phyloP scores from a whole-genome alignment of 2,329 filamentous ascomycete genomes.

The Talaromyces sp. region DNA sequence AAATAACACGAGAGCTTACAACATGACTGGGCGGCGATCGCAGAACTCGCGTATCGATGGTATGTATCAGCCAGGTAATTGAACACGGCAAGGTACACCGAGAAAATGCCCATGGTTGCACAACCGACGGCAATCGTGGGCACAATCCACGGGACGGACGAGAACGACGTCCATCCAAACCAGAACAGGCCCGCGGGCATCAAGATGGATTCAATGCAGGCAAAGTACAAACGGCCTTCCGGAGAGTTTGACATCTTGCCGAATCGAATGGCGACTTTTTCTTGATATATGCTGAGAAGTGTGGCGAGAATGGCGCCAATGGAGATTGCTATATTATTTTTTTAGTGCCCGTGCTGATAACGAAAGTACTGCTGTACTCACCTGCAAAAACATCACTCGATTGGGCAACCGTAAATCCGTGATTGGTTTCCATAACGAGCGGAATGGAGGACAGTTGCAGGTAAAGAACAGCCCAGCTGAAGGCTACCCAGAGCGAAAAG shows the following conservation, averaged over 20 bases:
- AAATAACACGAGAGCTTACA: conserved; percentile 43
- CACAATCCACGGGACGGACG: conserved; percentile 65
- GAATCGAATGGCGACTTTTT: conserved; percentile 57
- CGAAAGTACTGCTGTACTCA: conserved; percentile 22
- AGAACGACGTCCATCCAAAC: conserved; percentile 68
- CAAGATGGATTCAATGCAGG: conserved; percentile 69
- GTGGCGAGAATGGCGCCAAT: conserved; percentile 65
- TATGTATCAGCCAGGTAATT: conserved; percentile 92
- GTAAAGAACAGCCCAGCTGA: conserved; percentile 86
- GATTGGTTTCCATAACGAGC: conserved; percentile 66
- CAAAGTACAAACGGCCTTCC: conserved; percentile 78
- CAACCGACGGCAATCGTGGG: conserved; percentile 67
- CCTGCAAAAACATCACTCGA: conserved; percentile 66
- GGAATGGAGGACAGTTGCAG: conserved; percentile 78
- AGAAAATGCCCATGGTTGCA: conserved; percentile 81
- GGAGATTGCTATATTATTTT: conserved; percentile 55
- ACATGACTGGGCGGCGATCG: conserved; percentile 79
- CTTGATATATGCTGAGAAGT: conserved; percentile 66
- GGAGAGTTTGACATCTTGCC: conserved; percentile 52
- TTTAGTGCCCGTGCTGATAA: conserved; percentile 7
- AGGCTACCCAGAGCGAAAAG: conserved; percentile 86
- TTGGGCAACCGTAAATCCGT: conserved; percentile 65
- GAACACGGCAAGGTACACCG: conserved; percentile 82
- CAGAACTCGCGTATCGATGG: conserved; percentile 77
- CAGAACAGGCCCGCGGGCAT: conserved; percentile 78